These are phyloP conservation scores for Melampsora americana DNA, from an alignment of 1,284 basidiomycete genomes.

Conservation along the genomic window DNA sequence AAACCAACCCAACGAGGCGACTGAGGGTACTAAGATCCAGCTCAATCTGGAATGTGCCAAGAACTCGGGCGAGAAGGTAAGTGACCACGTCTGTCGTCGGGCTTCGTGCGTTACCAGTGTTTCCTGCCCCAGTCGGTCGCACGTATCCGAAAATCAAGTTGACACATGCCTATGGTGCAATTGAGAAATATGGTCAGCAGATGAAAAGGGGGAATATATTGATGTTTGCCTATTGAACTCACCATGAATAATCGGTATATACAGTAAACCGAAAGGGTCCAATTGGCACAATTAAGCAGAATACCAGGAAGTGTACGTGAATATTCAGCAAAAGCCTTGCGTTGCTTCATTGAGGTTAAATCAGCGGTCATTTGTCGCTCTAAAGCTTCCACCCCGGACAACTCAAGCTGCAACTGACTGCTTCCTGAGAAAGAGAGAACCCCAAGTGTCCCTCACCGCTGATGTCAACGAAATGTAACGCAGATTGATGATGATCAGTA, in stretches of 20 bases:
- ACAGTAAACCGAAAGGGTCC: slow-evolving; percentile 55
- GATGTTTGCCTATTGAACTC: slow-evolving; percentile 9
- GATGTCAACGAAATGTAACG: slow-evolving; percentile 8
- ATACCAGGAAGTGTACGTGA: slow-evolving; percentile 53
- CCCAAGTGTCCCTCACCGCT: slow-evolving; percentile 21
- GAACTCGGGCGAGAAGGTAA: slow-evolving; percentile 51
- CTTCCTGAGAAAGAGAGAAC: slow-evolving; percentile 47
- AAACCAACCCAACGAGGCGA: slow-evolving; percentile 53
- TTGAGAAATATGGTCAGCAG: slow-evolving; percentile 46
- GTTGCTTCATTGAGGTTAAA: slow-evolving; percentile 50
- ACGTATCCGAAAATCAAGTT: slow-evolving; percentile 53
- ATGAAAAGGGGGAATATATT: not conserved
- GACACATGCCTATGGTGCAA: slow-evolving; percentile 49
- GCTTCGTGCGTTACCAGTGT: slow-evolving; percentile 24
- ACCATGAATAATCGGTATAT: slow-evolving; percentile 52
- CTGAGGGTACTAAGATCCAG: slow-evolving; percentile 55
- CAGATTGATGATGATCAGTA: slow-evolving; percentile 36
- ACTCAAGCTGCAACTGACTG: slow-evolving; percentile 53
- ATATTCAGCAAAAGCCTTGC: slow-evolving; percentile 53
- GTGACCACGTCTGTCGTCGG: slow-evolving; percentile 49
- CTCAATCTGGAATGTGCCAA: slow-evolving; percentile 52
- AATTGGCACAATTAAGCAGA: slow-evolving; percentile 52
- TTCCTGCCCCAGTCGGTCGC: not conserved
- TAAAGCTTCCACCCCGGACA: slow-evolving; percentile 54
- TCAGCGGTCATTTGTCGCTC: slow-evolving; percentile 55